Conservation (phyloP, 371 early-diverging fungal genomes). For the Mortierella sp. region DNA sequence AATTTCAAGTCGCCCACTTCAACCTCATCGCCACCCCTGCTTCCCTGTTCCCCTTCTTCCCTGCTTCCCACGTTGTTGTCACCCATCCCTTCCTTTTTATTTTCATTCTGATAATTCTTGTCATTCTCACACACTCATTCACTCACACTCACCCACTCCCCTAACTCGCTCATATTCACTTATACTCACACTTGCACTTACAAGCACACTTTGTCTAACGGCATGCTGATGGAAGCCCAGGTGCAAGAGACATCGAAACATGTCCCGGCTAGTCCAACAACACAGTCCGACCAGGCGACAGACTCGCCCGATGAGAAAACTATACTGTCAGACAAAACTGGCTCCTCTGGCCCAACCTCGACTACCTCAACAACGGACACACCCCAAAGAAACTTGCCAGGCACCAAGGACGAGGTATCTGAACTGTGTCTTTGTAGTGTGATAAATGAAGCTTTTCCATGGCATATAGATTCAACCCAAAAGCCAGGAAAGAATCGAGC, state of each 20-base stretch:
- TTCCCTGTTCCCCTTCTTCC: not conserved
- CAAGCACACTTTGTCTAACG: constrained; percentile 6
- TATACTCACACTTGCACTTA: not conserved
- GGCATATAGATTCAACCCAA: not conserved
- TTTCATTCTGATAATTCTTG: too few species aligned
- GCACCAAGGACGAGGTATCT: constrained; percentile 56
- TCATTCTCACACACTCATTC: not conserved
- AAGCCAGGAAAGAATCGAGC: not conserved
- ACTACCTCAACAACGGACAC: not conserved
- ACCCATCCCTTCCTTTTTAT: too few species aligned
- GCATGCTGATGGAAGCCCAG: constrained; percentile 46
- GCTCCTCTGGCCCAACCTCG: not conserved
- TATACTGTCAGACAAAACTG: not conserved
- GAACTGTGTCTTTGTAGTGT: not conserved
- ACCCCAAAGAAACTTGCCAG: constrained; percentile 50
- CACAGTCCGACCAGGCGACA: not conserved
- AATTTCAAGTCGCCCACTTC: not conserved
- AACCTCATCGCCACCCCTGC: not conserved
- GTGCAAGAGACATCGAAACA: constrained; percentile 29
- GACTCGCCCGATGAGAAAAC: not conserved
- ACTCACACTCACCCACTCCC: not conserved
- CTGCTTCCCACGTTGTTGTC: too few species aligned
- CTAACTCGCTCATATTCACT: not conserved
- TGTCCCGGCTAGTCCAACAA: constrained; percentile 1
- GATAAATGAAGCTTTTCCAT: not conserved